Percentiles rank a stretch among this genome's conserved stretches.
These are phyloP conservation scores for Lathyrus tuberosus DNA, from an alignment of 306 rosid genomes.

Conservation along the genomic window DNA sequence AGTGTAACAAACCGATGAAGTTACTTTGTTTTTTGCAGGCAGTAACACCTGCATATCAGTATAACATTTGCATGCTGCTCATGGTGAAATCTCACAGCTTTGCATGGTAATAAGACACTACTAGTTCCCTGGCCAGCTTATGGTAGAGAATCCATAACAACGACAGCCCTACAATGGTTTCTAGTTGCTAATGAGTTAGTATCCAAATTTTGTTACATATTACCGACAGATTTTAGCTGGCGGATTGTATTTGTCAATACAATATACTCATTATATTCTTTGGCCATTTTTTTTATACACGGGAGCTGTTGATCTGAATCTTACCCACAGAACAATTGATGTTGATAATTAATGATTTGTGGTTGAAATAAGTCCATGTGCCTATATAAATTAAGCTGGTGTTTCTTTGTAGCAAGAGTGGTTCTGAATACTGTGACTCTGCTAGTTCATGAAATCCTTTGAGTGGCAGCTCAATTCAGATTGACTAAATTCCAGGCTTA, in stretches of 20 bases:
- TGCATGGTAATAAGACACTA: conserved; percentile 24
- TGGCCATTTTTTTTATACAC: conserved; percentile 11
- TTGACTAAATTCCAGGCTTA: conserved; percentile 19
- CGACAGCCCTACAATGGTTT: conserved; percentile 21
- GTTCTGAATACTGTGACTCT: conserved; percentile 13
- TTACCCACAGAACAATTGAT: conserved; percentile 3
- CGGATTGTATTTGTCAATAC: conserved; percentile 30
- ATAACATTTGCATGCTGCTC: conserved; percentile 34
- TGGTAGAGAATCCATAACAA: conserved; percentile 19
- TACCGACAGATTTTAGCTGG: conserved; percentile 20
- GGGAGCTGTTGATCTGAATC: conserved; percentile 29
- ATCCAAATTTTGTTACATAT: conserved; percentile 29
- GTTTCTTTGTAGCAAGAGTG: conserved; percentile 28
- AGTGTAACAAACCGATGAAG: conserved; percentile 34
- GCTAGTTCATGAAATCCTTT: conserved; percentile 30
- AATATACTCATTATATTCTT: conserved; percentile 6
- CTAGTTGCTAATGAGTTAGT: conserved; percentile 31
- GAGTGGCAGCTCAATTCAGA: conserved; percentile 26
- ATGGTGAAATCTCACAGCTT: conserved; percentile 31
- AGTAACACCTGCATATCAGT: conserved; percentile 32
- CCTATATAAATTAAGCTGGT: conserved; percentile 17
- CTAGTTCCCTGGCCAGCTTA: conserved; percentile 28
- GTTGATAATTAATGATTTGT: conserved; percentile 24
- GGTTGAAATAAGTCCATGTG: conserved; percentile 23
- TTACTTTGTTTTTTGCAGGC: conserved; percentile 35